Base-by-base conservation (phyloP, 495 filamentous ascomycete species). In the Glonium stellatum region DNA sequence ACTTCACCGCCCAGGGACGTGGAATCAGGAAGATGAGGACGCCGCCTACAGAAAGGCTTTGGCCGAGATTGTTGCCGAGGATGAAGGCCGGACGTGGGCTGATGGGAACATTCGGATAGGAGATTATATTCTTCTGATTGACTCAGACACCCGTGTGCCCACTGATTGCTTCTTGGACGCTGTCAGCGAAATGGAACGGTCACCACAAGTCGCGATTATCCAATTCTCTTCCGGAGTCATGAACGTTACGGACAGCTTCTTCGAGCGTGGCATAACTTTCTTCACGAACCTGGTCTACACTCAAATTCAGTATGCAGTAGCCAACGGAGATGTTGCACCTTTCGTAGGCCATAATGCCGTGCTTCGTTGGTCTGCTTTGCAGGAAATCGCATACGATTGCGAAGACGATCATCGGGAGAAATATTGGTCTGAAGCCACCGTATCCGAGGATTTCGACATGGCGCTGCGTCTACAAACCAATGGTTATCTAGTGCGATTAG, bases 361-460 rank as follows among this genome's bases (percentile, higher is more conserved):
- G 57, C 79, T 90, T 44, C 80, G 87, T 58, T 90, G 87, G 87
- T 79, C 80, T 51, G 87, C 87, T 49, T 81, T 90, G 54, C 87
- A 90, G 70, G 78, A 87, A 60, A 84, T 90, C 46, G 81, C 81
- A 15, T 89, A 89, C 73, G 67, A 77, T 34, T 59, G 61, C 61
- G 81, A 84, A 63, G 83, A 87, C 55, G 83, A 83, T 15, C 84
- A 86, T 34, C 75, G 80, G 57, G 82, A 89, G 68, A 90, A 89
- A 72, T 89, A 85, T 74, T 92, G 88, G 88, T 91, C 88, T 0
- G 88, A 92, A 71, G 80, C 79, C 23, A 86, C 87, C 68, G 88
- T 92, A 39, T 90, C 87, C 5, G 88, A 92, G 65, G 88, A 92
- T 66, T 92, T 92, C 66, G 88, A 91, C 62, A 90, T 92, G 87